These are phyloP conservation scores for Euphorbia corollata DNA, from an alignment of 441 rosid genomes.

Conservation along the genomic window DNA sequence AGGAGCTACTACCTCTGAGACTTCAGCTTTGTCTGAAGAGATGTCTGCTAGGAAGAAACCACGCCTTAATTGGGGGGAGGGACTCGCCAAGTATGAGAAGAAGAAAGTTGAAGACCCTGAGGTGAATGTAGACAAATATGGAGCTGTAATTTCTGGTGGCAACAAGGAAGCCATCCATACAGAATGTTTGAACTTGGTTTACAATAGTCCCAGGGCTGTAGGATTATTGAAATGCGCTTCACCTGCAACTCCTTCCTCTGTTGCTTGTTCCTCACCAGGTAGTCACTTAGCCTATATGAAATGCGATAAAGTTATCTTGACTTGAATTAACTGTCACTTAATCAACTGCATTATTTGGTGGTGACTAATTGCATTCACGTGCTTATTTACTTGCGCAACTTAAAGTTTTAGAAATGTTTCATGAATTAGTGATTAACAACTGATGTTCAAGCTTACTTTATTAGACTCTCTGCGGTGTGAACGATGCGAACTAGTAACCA, in stretches of 20 bases:
- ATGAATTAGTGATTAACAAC: neutral
- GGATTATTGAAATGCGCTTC: constrained; percentile 63
- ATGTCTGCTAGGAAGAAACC: constrained; percentile 69
- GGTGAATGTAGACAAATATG: constrained; percentile 42
- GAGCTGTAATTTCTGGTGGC: constrained; percentile 24
- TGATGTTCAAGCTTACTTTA: neutral
- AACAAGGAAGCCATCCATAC: constrained; percentile 39
- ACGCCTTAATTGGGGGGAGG: constrained; percentile 98
- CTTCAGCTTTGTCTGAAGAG: constrained; percentile 55
- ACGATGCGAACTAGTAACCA: neutral
- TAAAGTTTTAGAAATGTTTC: neutral
- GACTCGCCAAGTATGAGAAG: constrained; percentile 92
- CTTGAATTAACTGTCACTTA: neutral
- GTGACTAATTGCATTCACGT: neutral
- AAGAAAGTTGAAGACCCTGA: constrained; percentile 76
- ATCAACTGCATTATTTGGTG: neutral
- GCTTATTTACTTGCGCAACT: neutral
- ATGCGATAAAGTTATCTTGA: neutral
- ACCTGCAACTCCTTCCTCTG: constrained; percentile 89
- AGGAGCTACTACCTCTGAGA: constrained; percentile 50
- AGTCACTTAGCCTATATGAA: constrained; percentile 1
- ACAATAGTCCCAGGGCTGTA: constrained; percentile 56
- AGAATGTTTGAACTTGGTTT: constrained; percentile 40
- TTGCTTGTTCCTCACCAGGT: constrained; percentile 93
- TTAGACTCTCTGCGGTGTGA: neutral